Evolutionary conservation across 1,284 basidiomycete species (phyloP), one percentile per base, ranked within the genome.

Genomic region (Xanthoconium separans): DNA sequence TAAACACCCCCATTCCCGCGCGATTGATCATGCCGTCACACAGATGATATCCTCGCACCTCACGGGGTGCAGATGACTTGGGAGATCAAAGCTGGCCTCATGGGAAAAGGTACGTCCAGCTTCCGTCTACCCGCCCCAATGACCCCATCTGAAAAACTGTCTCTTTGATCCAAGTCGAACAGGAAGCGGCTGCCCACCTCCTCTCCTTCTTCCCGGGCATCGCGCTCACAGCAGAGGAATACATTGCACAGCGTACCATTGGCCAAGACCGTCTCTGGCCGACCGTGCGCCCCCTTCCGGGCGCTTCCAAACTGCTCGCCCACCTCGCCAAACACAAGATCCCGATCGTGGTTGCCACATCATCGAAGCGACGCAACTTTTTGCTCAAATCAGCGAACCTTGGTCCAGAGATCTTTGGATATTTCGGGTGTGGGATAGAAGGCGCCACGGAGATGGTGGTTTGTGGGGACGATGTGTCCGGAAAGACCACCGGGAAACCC

Each of bases 41-140:
- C 36, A 71, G 70, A 91, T 71, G 76, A 81, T 40, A 87, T 90
- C 54, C 81, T 92, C 37, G 80, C 75, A n/a, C 74, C 73, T n/a
- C 83, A 87, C 63, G 89, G 87, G 34, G 84, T 82, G 56, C 73
- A 80, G 60, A 89, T 91, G 87, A 87, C 87, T 9, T 91, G 89
- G 88, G 84, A 89, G 52, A 89, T 91, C 56, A 92, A 92, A 65
- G 84, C 87, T 20, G 85, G 85, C 0, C 80, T 87, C 51, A 92
- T 92, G 89, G 89, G 90, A 49, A 89, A 87, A 77, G 82, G 89
- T 89, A 59, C 58, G 84, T 37, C 44, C 39, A 20, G 6, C 42
- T 37, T 39, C 4, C 36, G 41, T 8, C 8, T n/a, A 18, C 16
- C 6, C 16, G 16, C 4, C n/a, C 24, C 31, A 33, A 6, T 29